Percentiles rank a stretch among this genome's conserved stretches.
phyloP scores from a whole-genome alignment of 192 early-diverging fungal genomes.

The Linnemannia elongata region DNA sequence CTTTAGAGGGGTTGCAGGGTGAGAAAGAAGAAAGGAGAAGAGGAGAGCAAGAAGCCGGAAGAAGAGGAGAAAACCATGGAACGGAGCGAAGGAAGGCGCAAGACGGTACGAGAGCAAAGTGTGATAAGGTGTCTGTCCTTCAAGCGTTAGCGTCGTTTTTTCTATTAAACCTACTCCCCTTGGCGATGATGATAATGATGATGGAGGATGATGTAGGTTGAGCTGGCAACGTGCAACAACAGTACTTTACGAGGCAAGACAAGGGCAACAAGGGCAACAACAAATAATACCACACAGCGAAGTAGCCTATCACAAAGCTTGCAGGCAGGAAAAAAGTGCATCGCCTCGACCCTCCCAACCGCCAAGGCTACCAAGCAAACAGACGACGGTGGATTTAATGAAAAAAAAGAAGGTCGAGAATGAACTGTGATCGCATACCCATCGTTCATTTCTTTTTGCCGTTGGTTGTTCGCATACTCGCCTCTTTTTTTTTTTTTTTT shows the following conservation, averaged over 20 bases:
- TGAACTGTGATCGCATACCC: not conserved
- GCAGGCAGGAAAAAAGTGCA: not conserved
- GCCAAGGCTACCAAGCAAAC: not conserved
- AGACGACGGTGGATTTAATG: too few species aligned
- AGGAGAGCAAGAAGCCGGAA: not conserved
- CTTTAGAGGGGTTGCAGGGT: not conserved
- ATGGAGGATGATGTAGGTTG: not conserved
- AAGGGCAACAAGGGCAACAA: not conserved
- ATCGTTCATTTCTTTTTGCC: too few species aligned
- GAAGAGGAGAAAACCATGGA: not conserved
- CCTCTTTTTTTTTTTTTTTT: too few species aligned
- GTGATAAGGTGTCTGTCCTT: not conserved
- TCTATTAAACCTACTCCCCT: not conserved
- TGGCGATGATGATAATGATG: not conserved
- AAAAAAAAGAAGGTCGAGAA: too few species aligned
- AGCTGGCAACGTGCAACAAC: too few species aligned
- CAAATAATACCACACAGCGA: too few species aligned
- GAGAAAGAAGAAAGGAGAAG: not conserved
- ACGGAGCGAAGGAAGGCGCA: too few species aligned
- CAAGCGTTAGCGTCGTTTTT: not conserved
- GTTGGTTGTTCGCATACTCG: too few species aligned
- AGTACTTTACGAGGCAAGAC: too few species aligned
- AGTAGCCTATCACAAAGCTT: not conserved
- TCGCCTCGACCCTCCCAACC: not conserved
- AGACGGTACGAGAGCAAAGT: not conserved